Evolutionary conservation across 139 green algal genomes (phyloP), one percentile per base, ranked within the genome.

Genomic region (Chlorella ohadii): DNA sequence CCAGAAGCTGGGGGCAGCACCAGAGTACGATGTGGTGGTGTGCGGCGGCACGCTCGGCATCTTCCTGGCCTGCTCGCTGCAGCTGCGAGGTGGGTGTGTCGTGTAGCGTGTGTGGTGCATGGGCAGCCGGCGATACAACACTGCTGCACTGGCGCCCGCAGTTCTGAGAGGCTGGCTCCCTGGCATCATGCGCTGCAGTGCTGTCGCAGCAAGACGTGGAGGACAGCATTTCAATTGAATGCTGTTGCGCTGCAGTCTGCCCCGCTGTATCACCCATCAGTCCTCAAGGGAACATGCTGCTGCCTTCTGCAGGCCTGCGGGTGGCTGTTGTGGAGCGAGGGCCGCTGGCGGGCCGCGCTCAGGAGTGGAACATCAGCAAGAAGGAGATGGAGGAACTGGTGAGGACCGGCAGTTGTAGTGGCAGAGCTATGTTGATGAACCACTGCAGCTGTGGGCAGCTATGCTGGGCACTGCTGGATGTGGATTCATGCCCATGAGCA

Each of bases 241-340:
- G n/a, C n/a, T n/a, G n/a, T n/a, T n/a, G n/a, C n/a, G n/a, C n/a
- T n/a, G n/a, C n/a, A n/a, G n/a, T n/a, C n/a, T n/a, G n/a, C n/a
- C n/a, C n/a, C n/a, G n/a, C n/a, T n/a, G n/a, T n/a, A n/a, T n/a
- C n/a, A n/a, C n/a, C n/a, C n/a, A n/a, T n/a, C n/a, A n/a, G n/a
- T n/a, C n/a, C n/a, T n/a, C n/a, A n/a, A n/a, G n/a, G n/a, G n/a
- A n/a, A n/a, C n/a, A n/a, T 74, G 34, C 17, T 59, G 51, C 51
- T 59, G 51, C 51, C 22, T 19, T 13, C 55, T 67, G 64, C 84
- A 33, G 96, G 96, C 9, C 71, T 93, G 63, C 85, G 88, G 39
- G 96, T 98, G 41, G 94, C 91, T 9, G 91, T 99, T n/a, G 81
- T 99, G 70, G 97, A 99, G 87, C 86, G 96, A 0, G 94, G 94